Evolutionary conservation across 345 rosid species (phyloP), one percentile per base, ranked within the genome.

Genomic region (Rubroshorea leprosula): DNA sequence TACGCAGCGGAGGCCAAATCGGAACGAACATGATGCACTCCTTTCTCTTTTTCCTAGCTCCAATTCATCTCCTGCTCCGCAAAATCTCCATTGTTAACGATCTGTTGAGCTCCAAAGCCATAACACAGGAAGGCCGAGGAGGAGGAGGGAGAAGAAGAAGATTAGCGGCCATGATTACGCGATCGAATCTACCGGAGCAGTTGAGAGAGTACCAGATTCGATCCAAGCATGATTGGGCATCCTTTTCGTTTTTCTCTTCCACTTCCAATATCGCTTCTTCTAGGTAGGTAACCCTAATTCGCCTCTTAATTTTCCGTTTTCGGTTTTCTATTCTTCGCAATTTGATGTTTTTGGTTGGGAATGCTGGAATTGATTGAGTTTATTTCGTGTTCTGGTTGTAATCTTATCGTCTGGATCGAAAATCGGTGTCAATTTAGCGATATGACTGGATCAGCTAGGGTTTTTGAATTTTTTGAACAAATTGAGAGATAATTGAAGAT

Each of bases 211-310:
- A 89, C 62, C 97, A 93, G 83, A 90, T 83, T 74, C 86, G 92
- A 68, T 89, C 99, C 52, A 93, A 85, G 64, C 88, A 89, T 64
- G 97, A 93, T 62, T 93, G 96, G 99, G 93, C 94, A n/a, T 86
- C 97, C 48, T 79, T 93, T 65, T 89, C 99, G 18, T 82, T 93
- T 76, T 93, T 93, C 78, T 85, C 90, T 41, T 89, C 99, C 63
- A 79, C 92, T 19, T 80, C 97, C n/a, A 83, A 75, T 73, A 52
- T 87, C 59, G 55, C 82, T 8, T 77, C 86, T 11, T 85, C 97
- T 7, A 92, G 98, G 95, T 7, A 92, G 98, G 95, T 92, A 70
- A 26, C 20, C 65, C 27, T 58, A 27, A 54, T 45, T 54, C 18
- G 7, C 21, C 47, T 51, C 43, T 38, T 4, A 8, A 31, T 50